Base-by-base conservation (phyloP, 306 rosid species). In the Dryas alaskensis region DNA sequence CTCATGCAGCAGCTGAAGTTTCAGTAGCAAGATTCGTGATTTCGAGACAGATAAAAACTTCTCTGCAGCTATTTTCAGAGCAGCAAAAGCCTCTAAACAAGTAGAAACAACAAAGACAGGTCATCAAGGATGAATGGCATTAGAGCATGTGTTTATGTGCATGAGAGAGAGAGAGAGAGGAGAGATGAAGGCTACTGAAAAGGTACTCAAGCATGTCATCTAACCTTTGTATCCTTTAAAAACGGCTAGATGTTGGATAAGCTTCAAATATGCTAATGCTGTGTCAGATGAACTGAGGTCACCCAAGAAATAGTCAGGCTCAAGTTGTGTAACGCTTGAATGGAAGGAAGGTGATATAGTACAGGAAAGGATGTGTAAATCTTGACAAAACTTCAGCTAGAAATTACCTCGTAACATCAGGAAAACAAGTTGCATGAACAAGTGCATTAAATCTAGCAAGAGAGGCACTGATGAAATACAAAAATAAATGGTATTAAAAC, bases 1-100 rank as follows among this genome's bases (percentile, higher is more conserved):
- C 83, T 91, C 97, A 61, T 93, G 98, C 76, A 93, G 90, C 79
- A 93, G 87, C 85, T 93, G 98, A 82, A 93, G 83, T 86, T 91
- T 93, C 11, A 89, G 78, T 48, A 89, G 73, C 80, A 86, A 78
- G 78, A 93, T 91, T 78, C 87, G 85, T 45, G 98, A 89, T 81
- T 89, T 93, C 48, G 98, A 89, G 73, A 91, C 81, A 25, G 94
- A 88, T 25, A 89, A 79, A 82, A 93, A 93, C 88, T 86, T 93
- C 83, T 89, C 94, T 72, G 90, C 96, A 27, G 96, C 97, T 73
- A 91, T 76, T 84, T 82, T 88, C 54, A 93, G 91, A 71, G 98
- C 97, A 6, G 84, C 73, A 84, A 91, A 93, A 39, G 98, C 97
- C 86, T 89, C 97, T 93, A 72, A 48, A 76, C 70, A 84, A 76